Base-by-base conservation (phyloP, 2,329 filamentous ascomycete genomes). In the Botrytis paeoniae region DNA sequence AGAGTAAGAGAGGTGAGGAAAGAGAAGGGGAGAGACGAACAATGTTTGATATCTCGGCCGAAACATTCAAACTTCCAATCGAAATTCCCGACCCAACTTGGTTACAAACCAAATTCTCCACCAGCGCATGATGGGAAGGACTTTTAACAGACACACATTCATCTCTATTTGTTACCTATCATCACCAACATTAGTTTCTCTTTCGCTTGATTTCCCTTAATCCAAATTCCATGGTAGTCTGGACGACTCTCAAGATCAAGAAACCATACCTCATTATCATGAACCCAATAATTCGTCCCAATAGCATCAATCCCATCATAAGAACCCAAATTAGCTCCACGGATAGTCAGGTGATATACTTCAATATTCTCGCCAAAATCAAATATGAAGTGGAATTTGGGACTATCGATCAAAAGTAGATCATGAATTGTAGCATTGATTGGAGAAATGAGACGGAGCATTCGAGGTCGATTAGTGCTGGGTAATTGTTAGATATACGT, bases 71-170 rank as follows among this genome's bases (percentile, higher is more conserved):
- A 62, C 74, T 82, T 3, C 81, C 82, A 48, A 83, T 83, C 4
- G 81, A 82, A 22, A 83, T 77, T 4, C 82, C 82, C 3, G 70
- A 72, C 2, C 82, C 81, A 9, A 78, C 79, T 35, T 82, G 81
- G 61, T 83, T 83, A 73, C 81, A 83, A 29, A 80, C 78, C 2
- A 82, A 71, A 57, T 83, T 80, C 39, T 82, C 80, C 7, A 83
- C 77, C 6, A 83, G 73, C 8, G 79, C 78, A 61, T 82, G 77
- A 59, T 82, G 78, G 0, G 80, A 81, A 5, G 82, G 82, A n/a
- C 77, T 79, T 70, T 83, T 83, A 1, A 83, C 78, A 14, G 80
- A 81, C 32, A 83, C 79, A 63, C 81, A 83, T 70, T 82, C 82
- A 68, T 83, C 82, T 4, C 81, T 75, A 73, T 83, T 83, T 0